Evolutionary conservation across 176 grass and related monocot species (phyloP), one percentile per base, ranked within the genome.

Genomic region (Elymus sibiricus): DNA sequence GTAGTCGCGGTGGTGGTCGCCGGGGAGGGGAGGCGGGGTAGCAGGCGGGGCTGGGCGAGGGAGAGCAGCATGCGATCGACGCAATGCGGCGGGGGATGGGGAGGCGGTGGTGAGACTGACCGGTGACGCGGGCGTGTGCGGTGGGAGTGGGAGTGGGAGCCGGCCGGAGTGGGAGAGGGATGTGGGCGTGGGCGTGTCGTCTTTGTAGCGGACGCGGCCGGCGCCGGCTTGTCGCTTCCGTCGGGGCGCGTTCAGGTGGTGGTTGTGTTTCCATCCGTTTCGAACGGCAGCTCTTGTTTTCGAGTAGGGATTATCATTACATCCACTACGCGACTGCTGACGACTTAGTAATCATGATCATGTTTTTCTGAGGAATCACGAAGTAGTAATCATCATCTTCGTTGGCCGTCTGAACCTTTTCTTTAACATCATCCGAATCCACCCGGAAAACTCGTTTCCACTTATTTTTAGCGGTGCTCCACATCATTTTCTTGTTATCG

Each of bases 61-160:
- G 84, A 62, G 64, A 29, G 72, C 72, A 70, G 83, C 83, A 82
- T 84, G 24, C 32, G 35, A 83, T 74, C 40, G 62, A 2, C 10
- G 76, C 55, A 74, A 58, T 59, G 66, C 58, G 34, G 21, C 5
- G 46, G 46, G 46, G 14, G 15, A 11, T 12, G 28, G 46, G 0
- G 7, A 1, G 60, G 22, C 21, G 66, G 37, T 26, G 51, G 51
- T 53, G 9, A 39, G 24, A 1, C 16, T n/a, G 8, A 64, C 14
- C 28, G 15, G 29, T 26, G 82, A 76, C 14, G 71, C 5, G 59
- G 42, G 11, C 26, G 72, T 53, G 22, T 55, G 73, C 60, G 73
- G 73, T 26, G 66, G 67, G 1, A 39, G 26, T 27, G 51, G 26
- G 1, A 7, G 49, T 53, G 38, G 70, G 61, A 22, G 78, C 72